phyloP scores from a whole-genome alignment of 1,284 basidiomycete species.

The Irpex rosettiformis region DNA sequence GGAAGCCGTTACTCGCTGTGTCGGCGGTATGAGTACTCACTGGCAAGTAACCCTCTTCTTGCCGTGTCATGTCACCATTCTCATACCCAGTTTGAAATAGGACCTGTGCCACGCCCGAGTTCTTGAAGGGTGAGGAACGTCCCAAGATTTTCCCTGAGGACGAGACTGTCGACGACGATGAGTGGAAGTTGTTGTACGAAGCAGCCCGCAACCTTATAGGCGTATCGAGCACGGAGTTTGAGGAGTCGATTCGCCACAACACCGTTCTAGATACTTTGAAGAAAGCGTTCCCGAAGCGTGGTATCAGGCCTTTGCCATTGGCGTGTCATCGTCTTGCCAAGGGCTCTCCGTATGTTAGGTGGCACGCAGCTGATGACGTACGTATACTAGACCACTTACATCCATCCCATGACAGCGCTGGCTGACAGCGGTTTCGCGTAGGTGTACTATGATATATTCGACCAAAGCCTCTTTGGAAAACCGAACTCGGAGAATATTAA shows the following conservation, averaged over 20 bases:
- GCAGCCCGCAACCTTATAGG: constrained; percentile 24
- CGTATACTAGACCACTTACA: constrained; percentile 14
- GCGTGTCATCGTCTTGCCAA: constrained; percentile 24
- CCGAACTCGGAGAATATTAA: not conserved
- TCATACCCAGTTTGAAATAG: not conserved
- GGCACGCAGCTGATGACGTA: constrained; percentile 22
- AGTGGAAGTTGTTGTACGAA: constrained; percentile 23
- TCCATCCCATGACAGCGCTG: not conserved
- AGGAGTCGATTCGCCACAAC: constrained; percentile 28
- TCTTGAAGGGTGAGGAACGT: constrained; percentile 17
- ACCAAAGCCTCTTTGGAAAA: not conserved
- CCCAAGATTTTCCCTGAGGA: constrained; percentile 18
- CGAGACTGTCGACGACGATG: constrained; percentile 13
- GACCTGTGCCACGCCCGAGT: constrained; percentile 26
- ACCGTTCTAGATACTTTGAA: constrained; percentile 23
- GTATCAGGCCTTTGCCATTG: constrained; percentile 25
- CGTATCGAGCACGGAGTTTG: constrained; percentile 22
- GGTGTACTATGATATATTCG: not conserved
- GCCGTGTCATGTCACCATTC: not conserved
- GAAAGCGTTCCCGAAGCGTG: constrained; percentile 12
- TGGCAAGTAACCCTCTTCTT: no score
- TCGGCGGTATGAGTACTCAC: constrained; percentile 32
- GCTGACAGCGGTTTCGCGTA: not conserved
- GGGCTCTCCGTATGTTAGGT: constrained; percentile 25
- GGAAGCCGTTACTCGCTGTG: constrained; percentile 27